A percentile compares a stretch with the other conserved stretches of the same genome.
phyloP scores from a whole-genome alignment of 768 basidiomycete species.

The Lactarius vividus region DNA sequence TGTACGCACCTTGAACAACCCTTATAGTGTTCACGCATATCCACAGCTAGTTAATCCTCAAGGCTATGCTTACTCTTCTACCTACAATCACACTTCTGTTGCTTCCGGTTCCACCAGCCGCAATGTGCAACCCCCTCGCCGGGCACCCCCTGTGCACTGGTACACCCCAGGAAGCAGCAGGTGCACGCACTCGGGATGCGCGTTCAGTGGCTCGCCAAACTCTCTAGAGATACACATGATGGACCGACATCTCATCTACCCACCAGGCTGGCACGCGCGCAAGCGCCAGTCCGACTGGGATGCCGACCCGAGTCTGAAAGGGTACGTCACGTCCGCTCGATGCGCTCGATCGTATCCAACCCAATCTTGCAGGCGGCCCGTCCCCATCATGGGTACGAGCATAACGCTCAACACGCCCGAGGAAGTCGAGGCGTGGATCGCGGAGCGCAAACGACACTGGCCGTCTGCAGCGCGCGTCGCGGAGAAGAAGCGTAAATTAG shows the following conservation, averaged over 20 bases:
- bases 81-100: slow-evolving; percentile 28
- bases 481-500: slow-evolving; percentile 77
- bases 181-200: slow-evolving; percentile 64
- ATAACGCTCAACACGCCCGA: slow-evolving; percentile 78
- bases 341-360: neutral
- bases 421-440: slow-evolving; percentile 79
- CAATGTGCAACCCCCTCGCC: slow-evolving; percentile 4
- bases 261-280: slow-evolving; percentile 63
- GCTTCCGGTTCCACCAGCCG: neutral
- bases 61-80: slow-evolving; percentile 37
- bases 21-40: slow-evolving; percentile 32
- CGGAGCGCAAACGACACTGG: slow-evolving; percentile 83
- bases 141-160: slow-evolving; percentile 38
- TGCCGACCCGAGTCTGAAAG: slow-evolving; percentile 77
- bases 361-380: slow-evolving; percentile 51
- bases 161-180: slow-evolving; percentile 59
- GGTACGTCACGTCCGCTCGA: slow-evolving; percentile 43
- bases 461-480: slow-evolving; percentile 66
- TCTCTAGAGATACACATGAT: slow-evolving; percentile 79
- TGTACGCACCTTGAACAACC: slow-evolving; percentile 32
- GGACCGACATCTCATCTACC: slow-evolving; percentile 86
- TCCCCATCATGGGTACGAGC: slow-evolving; percentile 78
- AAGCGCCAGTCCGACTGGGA: slow-evolving; percentile 67
- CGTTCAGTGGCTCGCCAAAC: slow-evolving; percentile 66
- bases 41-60: slow-evolving; percentile 32